Evolutionary conservation across 805 yeast genomes (phyloP), one percentile per base, ranked within the genome.

Genomic region (Zygoascus ofunaensis): DNA sequence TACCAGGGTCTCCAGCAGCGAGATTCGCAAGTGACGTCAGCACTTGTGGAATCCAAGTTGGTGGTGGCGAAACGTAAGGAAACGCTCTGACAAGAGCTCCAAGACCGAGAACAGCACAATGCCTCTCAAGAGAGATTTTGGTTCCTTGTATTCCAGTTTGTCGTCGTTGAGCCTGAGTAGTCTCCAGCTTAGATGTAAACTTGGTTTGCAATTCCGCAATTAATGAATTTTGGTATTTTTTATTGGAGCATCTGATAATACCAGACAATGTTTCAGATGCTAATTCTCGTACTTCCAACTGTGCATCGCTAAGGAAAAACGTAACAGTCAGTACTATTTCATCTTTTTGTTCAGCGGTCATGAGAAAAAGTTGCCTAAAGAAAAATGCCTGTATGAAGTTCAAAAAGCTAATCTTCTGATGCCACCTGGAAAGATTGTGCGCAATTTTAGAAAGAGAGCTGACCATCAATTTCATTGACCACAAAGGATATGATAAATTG

Each of bases 1-100:
- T 60, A 5, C 97, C 97, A 15, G 80, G 80, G 18, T 83, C 74
- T 14, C 82, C 77, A 2, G 81, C 72, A 2, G 87, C 80, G 58
- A 79, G 79, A 21, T 74, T 75, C 0, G 95, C 87, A 47, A 92
- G 64, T 1, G 74, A 66, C 1, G 82, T 72, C 50, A 90, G 68
- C 14, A 84, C 74, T 5, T 68, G 64, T 0, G 97, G 97, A 17
- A 90, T 71, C 97, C 97, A 92, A 22, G 52, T 43, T 1, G 98
- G 97, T 2, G 95, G 89, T 0, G 98, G 98, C 1, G 95, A 82
- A 2, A 72, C 67, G 56, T 87, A 92, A 2, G 97, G 90, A 63
- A 83, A 92, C 0, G 97, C 97, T 39, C 80, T 79, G 1, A 92
- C 76, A 36, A 90, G 65, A 0, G 97, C 85, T 5, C 97, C 95